Conservation (phyloP, 495 filamentous ascomycete genomes). For the Cercophora sp. region DNA sequence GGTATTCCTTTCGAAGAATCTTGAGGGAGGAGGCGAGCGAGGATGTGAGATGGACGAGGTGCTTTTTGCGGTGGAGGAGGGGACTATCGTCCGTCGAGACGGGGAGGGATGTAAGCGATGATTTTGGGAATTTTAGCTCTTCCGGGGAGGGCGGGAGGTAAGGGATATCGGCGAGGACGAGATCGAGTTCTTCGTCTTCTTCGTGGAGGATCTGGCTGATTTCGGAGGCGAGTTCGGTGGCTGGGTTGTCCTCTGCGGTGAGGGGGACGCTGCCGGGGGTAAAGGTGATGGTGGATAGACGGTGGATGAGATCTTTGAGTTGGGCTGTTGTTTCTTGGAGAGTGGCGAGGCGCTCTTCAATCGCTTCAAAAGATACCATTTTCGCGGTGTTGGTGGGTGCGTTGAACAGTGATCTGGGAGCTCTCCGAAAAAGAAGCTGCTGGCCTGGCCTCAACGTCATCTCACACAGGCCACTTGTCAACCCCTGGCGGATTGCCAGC, state of each 20-base stretch:
- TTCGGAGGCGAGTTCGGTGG: conserved; percentile 73
- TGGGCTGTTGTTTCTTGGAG: conserved; percentile 65
- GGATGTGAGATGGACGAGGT: conserved; percentile 36
- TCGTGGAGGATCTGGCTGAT: conserved; percentile 81
- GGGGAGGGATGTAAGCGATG: too few relatives aligned
- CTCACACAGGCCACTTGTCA: background rate
- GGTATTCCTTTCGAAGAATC: conserved; percentile 81
- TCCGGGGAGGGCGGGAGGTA: too few relatives aligned
- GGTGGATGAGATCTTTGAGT: conserved; percentile 68
- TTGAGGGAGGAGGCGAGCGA: conserved; percentile 67
- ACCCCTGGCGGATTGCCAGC: background rate
- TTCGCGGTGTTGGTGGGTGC: conserved; percentile 37
- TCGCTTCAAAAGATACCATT: conserved; percentile 40
- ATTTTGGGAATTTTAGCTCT: too few relatives aligned
- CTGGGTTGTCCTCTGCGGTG: conserved; percentile 45
- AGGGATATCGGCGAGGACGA: too few relatives aligned
- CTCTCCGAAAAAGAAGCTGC: background rate
- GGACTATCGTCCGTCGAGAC: too few relatives aligned
- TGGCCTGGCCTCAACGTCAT: background rate
- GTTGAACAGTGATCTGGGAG: too few relatives aligned
- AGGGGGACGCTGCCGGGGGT: conserved; percentile 55
- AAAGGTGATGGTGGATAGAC: conserved; percentile 65
- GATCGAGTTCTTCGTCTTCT: conserved; percentile 80
- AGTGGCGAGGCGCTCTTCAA: conserved; percentile 62
- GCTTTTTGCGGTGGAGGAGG: background rate